A percentile compares a stretch with the other conserved stretches of the same genome.
phyloP scores from a whole-genome alignment of 1,284 basidiomycete genomes.

The Grifola frondosa region DNA sequence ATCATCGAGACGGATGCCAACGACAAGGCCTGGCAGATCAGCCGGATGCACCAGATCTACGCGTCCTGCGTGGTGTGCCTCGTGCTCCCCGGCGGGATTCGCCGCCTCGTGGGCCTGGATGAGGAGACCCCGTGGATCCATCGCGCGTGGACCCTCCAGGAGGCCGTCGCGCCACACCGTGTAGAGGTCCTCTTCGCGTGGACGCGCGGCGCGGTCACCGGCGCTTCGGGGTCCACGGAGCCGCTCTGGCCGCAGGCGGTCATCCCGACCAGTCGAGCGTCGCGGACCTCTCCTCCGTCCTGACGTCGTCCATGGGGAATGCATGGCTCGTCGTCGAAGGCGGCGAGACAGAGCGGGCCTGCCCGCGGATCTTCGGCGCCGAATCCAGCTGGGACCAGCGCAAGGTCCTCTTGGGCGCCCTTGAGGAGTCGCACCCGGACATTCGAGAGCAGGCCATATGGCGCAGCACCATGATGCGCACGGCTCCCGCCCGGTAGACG shows the following conservation, averaged over 20 bases:
- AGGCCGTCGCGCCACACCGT: slow-evolving; percentile 9
- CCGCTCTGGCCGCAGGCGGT: too few species aligned
- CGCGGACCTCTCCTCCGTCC: too few species aligned
- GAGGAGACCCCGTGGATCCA: slow-evolving; percentile 19
- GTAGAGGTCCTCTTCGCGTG: slow-evolving; percentile 12
- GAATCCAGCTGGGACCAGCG: too few species aligned
- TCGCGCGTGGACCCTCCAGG: slow-evolving; percentile 20
- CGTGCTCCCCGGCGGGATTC: slow-evolving; percentile 17
- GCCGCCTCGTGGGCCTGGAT: slow-evolving; percentile 10
- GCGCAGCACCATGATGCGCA: slow-evolving; percentile 24
- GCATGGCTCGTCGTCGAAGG: too few species aligned
- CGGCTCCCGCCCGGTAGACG: slow-evolving; percentile 29
- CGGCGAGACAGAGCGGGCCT: too few species aligned
- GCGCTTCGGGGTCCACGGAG: too few species aligned
- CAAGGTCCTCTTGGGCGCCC: too few species aligned
- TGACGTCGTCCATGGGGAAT: too few species aligned
- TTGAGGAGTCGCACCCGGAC: slow-evolving; percentile 1
- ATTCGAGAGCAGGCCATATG: slow-evolving; percentile 16
- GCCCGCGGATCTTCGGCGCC: too few species aligned
- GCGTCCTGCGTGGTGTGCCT: slow-evolving; percentile 7
- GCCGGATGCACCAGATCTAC: slow-evolving; percentile 16
- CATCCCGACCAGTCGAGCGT: too few species aligned
- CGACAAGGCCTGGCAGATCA: slow-evolving; percentile 21
- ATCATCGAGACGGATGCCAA: slow-evolving; percentile 14
- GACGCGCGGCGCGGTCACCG: slow-evolving; percentile 8